phyloP scores from a whole-genome alignment of 768 basidiomycete genomes.

The Leccinum aurantiacum region DNA sequence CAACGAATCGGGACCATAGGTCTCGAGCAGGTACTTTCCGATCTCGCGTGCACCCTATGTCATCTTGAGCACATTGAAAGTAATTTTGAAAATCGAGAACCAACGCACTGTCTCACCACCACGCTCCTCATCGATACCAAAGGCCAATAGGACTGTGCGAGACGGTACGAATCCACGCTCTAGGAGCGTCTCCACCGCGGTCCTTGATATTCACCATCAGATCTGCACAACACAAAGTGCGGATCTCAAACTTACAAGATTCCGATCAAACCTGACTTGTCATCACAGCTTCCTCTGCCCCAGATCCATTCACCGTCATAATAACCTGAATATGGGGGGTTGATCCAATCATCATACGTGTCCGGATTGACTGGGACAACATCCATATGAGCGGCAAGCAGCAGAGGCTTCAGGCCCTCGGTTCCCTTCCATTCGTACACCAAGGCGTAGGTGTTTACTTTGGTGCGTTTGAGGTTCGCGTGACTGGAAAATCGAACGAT shows the following conservation, averaged over 20 bases:
- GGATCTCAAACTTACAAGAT: constrained; percentile 30
- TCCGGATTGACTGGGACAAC: too few relatives aligned
- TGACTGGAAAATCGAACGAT: constrained; percentile 38
- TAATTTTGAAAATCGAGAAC: too few relatives aligned
- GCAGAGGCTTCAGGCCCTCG: too few relatives aligned
- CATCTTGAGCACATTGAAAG: neutral
- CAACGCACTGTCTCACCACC: constrained; percentile 39
- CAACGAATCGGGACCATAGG: constrained; percentile 48
- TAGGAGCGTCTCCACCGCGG: constrained; percentile 14
- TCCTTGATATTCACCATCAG: neutral
- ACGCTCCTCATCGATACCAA: constrained; percentile 48
- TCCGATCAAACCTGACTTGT: constrained; percentile 26
- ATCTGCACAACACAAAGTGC: neutral
- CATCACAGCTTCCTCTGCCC: too few relatives aligned
- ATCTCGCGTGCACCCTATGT: constrained; percentile 44
- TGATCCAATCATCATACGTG: constrained; percentile 36
- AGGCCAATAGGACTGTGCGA: constrained; percentile 35
- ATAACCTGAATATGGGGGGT: too few relatives aligned
- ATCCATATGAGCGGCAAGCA: too few relatives aligned
- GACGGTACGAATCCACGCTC: constrained; percentile 30
- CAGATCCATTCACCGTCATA: too few relatives aligned
- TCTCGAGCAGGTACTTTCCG: constrained; percentile 37
- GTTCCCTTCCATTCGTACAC: too few relatives aligned
- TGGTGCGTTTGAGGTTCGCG: constrained; percentile 44
- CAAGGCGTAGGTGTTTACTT: too few relatives aligned